Evolutionary conservation across 1,139 yeast species (phyloP), one percentile per base, ranked within the genome.

Genomic region (Pichia sp.): DNA sequence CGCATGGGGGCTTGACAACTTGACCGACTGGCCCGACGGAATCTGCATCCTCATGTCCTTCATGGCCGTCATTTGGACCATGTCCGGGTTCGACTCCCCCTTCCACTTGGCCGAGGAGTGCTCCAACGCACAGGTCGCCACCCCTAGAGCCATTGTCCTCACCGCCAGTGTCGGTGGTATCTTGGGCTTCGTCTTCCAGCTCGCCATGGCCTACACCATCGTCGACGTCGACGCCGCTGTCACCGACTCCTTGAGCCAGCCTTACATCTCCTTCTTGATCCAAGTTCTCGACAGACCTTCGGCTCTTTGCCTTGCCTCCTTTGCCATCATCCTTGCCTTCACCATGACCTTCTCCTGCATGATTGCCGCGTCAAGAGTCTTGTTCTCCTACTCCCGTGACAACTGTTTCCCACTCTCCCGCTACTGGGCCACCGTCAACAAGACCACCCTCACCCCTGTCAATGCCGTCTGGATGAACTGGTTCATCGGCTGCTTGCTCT

Each of bases 81-180:
- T 85, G 86, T 79, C 86, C 49, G 90, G 90, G 23, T 85, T 82
- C 64, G 92, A 85, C 66, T 80, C 87, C 23, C 87, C 90, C 0
- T 85, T 84, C 74, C 90, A 85, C 64, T 71, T 85, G 54, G 77
- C 88, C 16, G 93, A 85, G 68, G 90, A 85, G 65, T 82, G 87
- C 64, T 72, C 84, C 46, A 83, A 84, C 66, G 87, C 90, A 8
- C 70, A 67, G 55, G 40, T 63, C 16, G 73, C 87, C 4, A 82
- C 85, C 8, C 90, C 90, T 16, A 74, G 78, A 57, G 89, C 89
- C 38, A 84, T 85, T 61, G 82, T 82, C 15, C 68, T 84, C 70
- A 83, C 89, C 11, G 76, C 87, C n/a, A 67, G 78, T 8, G 71
- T 76, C 49, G 89, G 89, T 55, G 88, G 89, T 49, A 50, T 75